Base-by-base conservation (phyloP, 176 grass and related monocot species). In the Cenchrus fungigraminus region DNA sequence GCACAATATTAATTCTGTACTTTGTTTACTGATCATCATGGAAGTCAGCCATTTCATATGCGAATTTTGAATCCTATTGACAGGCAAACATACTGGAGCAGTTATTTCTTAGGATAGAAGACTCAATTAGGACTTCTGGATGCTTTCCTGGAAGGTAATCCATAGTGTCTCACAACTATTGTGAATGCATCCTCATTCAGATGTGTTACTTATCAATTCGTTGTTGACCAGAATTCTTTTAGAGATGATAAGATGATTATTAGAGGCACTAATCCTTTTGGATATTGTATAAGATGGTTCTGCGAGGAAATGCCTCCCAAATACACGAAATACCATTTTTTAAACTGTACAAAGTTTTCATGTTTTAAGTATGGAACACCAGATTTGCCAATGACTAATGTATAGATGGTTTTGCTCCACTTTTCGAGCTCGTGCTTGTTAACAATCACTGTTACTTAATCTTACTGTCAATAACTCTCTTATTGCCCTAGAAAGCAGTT, bases 111-210 rank as follows among this genome's bases (percentile, higher is more conserved):
- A 92, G 96, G 56, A 78, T 99, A 67, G 97, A 94, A 79, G 86
- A 92, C 72, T 91, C 94, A 68, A 85, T 99, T 73, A 94, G 76
- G 78, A 88, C 74, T 85, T 91, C 88, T 51, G 94, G 94, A 71
- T 92, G 77, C 94, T 99, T 99, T 86, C 97, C 91, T 79, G 97
- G 91, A 94, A 94, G 97, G 97, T 99, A 96, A 92, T 86, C 78
- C n/a, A 12, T 65, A 63, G 37, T 81, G 16, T 62, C 60, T 9
- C 29, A 49, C 20, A 7, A 79, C 47, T 71, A 58, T 82, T 75
- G 13, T 34, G 14, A 7, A 64, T 51, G 67, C 37, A 72, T 25
- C 74, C 47, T 73, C 60, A 59, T 68, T 68, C 16, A 20, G 37
- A 80, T 29, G 37, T 62, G 32, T 49, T 84, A 4, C 60, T 29